Conservation (phyloP, 495 filamentous ascomycete genomes). For the Choiromyces venosus region DNA sequence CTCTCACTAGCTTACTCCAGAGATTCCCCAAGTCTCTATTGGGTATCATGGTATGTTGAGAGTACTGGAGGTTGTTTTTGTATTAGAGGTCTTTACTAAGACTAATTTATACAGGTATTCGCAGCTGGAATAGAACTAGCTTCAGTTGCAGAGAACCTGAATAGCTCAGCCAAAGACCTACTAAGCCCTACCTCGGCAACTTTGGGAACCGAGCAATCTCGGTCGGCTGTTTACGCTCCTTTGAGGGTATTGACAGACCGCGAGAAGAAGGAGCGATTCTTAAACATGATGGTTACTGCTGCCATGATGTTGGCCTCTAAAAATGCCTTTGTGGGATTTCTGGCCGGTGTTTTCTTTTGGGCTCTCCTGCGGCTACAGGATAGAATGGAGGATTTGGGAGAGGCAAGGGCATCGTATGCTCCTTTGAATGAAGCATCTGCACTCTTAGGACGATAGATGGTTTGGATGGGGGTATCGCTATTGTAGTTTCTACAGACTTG, state of each 20-base stretch:
- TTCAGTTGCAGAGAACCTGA: slow-evolving; percentile 75
- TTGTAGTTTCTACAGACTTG: not conserved
- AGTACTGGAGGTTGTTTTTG: not conserved
- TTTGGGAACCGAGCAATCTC: slow-evolving; percentile 46
- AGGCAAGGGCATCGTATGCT: not conserved
- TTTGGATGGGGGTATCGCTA: not conserved
- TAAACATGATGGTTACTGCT: slow-evolving; percentile 80
- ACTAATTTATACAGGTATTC: slow-evolving; percentile 48
- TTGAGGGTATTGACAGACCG: slow-evolving; percentile 51
- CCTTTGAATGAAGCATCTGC: slow-evolving; percentile 1
- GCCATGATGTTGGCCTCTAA: slow-evolving; percentile 75
- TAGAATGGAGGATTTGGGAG: slow-evolving; percentile 33
- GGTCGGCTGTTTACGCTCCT: slow-evolving; percentile 29
- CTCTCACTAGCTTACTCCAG: slow-evolving; percentile 59
- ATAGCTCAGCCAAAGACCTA: slow-evolving; percentile 64
- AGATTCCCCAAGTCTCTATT: slow-evolving; percentile 68
- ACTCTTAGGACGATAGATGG: not conserved
- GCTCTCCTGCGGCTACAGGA: slow-evolving; percentile 45
- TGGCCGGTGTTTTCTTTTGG: slow-evolving; percentile 60
- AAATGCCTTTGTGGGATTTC: slow-evolving; percentile 82
- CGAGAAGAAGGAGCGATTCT: slow-evolving; percentile 67
- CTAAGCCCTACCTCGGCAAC: slow-evolving; percentile 32
- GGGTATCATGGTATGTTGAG: slow-evolving; percentile 61
- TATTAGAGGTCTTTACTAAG: not conserved
- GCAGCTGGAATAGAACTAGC: slow-evolving; percentile 81